Base-by-base conservation (phyloP, 1,284 basidiomycete genomes). In the Cerrena zonata region DNA sequence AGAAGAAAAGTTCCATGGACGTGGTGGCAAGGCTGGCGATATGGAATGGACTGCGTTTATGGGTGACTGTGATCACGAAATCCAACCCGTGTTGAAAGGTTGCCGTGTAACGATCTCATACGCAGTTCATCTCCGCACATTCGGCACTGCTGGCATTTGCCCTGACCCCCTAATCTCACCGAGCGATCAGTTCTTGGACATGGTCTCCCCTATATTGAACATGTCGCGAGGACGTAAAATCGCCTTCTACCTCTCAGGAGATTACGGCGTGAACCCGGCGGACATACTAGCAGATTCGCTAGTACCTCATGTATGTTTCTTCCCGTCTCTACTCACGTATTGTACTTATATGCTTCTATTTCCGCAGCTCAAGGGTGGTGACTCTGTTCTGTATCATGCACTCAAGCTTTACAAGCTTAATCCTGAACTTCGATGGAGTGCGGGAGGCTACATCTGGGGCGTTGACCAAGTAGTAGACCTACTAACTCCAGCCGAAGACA, bases 381-480 rank as follows among this genome's bases (percentile, higher is more conserved):
- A 90, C 59, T 80, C 84, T 3, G 64, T 87, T 34, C 66, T 90
- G 12, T 88, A 86, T 63, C 84, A 86, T 51, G 83, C 86, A 2
- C 69, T 90, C 60, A 87, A 86, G 65, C 65, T 84, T 23, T 89
- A 82, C 70, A 87, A 88, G 56, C 78, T 90, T 34, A 65, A 70
- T 1, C 84, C 86, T 0, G 84, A 86, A 55, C 74, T 90, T 1
- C 82, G 85, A 50, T 90, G 86, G 83, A 80, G 80, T 19, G 87
- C 88, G 23, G 86, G 86, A 4, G 85, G 86, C 12, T 88, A 84
- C 65, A 75, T 90, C 54, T 90, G 88, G 87, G 82, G 86, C 2
- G 74, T 80, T 27, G 83, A 86, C 58, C 77, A 78, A 50, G 76
- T 78, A 0, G 83, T 89, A 11, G 82, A 87, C 58, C 76, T 81